Base-by-base conservation (phyloP, 352 stramenopile genomes). In the Phytophthora fragariae region DNA sequence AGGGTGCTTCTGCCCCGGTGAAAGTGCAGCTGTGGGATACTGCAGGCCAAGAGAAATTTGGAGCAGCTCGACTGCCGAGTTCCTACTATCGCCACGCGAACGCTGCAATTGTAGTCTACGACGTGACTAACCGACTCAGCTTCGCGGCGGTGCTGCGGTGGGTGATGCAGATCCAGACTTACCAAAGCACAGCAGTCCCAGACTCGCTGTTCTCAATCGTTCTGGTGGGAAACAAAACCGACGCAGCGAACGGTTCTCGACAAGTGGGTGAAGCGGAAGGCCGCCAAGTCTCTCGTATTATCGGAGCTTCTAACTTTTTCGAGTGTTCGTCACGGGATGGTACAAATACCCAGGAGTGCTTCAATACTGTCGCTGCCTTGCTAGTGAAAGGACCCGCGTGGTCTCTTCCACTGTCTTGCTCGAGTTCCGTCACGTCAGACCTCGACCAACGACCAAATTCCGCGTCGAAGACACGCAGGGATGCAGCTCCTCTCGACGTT, bases 1-100 rank as follows among this genome's bases (percentile, higher is more conserved):
- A 70, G 24, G 61, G 37, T 37, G 54, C 67, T 27, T 0, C 60
- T 41, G 71, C 72, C 29, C 76, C 82, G 6, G 44, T 86, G 33
- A 86, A 90, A 65, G 56, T 90, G 21, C 80, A 88, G 46, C 65
- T 90, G 2, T 90, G 83, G 83, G 73, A 90, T 62, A 87, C 80
- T 5, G 83, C 83, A 7, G 72, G 75, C 2, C 83, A 90, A 54
- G 79, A 87, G 37, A 76, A 81, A 57, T 83, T 83, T 46, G 79
- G 81, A 5, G 63, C 67, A 12, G 49, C 61, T 37, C 52, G 61
- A 37, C 70, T 90, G 15, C 74, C 81, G 0, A 76, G 61, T 27
- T 75, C 80, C 29, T 88, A 85, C 65, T 88, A 81, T 39, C 80
- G 83, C 7, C 69, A 69, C n/a, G 80, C 83, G 2, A 59, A 74